A percentile compares a stretch with the other conserved stretches of the same genome.
Evolutionary conservation across 495 filamentous ascomycete genomes (phyloP).

Genomic region (Astrothelium macrocarpum): DNA sequence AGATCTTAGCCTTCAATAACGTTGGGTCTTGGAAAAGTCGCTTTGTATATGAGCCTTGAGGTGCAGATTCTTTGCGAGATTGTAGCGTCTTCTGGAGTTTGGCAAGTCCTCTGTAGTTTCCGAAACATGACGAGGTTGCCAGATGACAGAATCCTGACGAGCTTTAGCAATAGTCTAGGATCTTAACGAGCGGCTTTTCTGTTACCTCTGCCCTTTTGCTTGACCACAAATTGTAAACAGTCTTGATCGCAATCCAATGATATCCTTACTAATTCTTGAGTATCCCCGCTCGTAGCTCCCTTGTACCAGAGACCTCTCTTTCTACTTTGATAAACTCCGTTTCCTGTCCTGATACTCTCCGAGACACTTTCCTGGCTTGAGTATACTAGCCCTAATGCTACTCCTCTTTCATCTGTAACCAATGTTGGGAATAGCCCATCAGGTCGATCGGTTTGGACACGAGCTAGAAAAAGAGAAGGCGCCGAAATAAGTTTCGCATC

Average conservation of each 20-base stretch:
- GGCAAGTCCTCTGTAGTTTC: conserved; percentile 66
- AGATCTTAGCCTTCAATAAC: conserved; percentile 86
- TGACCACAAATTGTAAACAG: conserved; percentile 78
- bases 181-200: conserved; percentile 1
- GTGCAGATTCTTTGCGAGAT: conserved; percentile 68
- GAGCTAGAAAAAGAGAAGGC: conserved; percentile 56
- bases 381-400: conserved; percentile 83
- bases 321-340: conserved; percentile 88
- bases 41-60: conserved; percentile 84
- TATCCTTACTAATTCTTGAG: conserved; percentile 77
- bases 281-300: conserved; percentile 85
- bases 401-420: conserved; percentile 79
- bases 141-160: conserved; percentile 82
- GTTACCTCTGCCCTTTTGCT: conserved; percentile 67
- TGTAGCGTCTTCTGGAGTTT: conserved; percentile 77
- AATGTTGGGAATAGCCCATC: conserved; percentile 81
- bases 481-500: conserved; percentile 51
- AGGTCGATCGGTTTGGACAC: conserved; percentile 66
- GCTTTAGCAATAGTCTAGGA: conserved; percentile 20
- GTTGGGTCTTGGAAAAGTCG: conserved; percentile 85
- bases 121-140: conserved; percentile 84
- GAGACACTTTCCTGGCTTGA: conserved; percentile 82
- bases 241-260: conserved; percentile 87
- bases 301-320: conserved; percentile 97
- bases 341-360: conserved; percentile 76